Percentiles rank a stretch among this genome's conserved stretches.
phyloP scores from a whole-genome alignment of 2,329 filamentous ascomycete species.

The Fusarium nodosum region DNA sequence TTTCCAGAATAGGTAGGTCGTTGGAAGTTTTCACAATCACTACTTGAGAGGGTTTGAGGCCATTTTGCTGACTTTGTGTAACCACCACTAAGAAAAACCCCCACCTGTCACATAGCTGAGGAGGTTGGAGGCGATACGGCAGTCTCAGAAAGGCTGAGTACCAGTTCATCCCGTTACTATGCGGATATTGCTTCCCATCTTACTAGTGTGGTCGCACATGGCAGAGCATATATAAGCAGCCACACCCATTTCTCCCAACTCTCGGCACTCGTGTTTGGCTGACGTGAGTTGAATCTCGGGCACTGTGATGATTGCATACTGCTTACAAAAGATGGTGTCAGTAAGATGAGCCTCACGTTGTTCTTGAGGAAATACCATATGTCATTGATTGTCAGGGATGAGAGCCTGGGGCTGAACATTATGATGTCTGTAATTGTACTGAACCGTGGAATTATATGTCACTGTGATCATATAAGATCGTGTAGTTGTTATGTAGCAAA shows the following conservation, averaged over 20 bases:
- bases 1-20: neutral
- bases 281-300: neutral
- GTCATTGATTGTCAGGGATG: fast-evolving
- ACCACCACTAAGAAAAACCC: neutral
- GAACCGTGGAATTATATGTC: fast-evolving
- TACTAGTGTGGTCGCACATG: neutral
- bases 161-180: neutral
- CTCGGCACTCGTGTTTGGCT: neutral
- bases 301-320: neutral
- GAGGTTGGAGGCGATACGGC: no score
- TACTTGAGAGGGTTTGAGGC: slow-evolving; percentile 20
- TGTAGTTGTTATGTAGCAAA: no score
- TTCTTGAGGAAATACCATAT: neutral
- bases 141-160: neutral
- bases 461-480: neutral
- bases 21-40: no score
- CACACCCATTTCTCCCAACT: neutral
- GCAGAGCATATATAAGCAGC: neutral
- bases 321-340: neutral
- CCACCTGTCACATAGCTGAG: neutral
- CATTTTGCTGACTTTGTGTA: neutral
- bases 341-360: neutral
- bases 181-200: no score
- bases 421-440: neutral
- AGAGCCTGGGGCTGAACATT: neutral